Conservation (phyloP, 2,329 filamentous ascomycete genomes). For the Pseudocercospora musae region DNA sequence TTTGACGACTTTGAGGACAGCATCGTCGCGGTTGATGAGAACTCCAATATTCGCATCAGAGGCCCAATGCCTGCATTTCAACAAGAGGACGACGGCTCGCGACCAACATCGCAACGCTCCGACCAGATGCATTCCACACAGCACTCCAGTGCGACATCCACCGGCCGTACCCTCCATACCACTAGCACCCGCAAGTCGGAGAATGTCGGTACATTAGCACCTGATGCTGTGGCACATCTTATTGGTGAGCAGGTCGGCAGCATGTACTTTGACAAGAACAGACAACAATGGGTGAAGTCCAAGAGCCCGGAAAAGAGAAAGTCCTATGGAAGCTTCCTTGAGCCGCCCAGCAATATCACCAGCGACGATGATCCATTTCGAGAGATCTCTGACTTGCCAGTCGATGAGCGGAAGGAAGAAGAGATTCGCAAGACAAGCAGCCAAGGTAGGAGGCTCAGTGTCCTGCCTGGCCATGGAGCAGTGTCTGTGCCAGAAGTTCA, state of each 20-base stretch:
- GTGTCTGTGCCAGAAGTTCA: neutral
- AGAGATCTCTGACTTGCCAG: slow-evolving; percentile 89
- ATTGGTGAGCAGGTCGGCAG: slow-evolving; percentile 86
- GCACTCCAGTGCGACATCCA: slow-evolving; percentile 46
- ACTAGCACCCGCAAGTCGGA: slow-evolving; percentile 77
- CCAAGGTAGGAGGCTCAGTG: slow-evolving; percentile 14
- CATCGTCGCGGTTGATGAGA: slow-evolving; percentile 26
- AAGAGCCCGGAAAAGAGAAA: slow-evolving; percentile 41
- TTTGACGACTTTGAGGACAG: slow-evolving; percentile 6
- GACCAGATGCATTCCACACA: slow-evolving; percentile 22
- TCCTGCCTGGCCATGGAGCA: slow-evolving; percentile 2
- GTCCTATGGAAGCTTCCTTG: slow-evolving; percentile 29
- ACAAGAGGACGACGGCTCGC: slow-evolving; percentile 21
- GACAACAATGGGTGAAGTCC: slow-evolving; percentile 80
- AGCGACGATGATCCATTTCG: slow-evolving; percentile 91
- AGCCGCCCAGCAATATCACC: slow-evolving; percentile 34
- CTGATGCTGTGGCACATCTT: slow-evolving; percentile 79
- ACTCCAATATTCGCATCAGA: slow-evolving; percentile 34
- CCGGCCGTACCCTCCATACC: slow-evolving; percentile 66
- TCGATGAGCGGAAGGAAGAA: slow-evolving; percentile 73
- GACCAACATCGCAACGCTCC: slow-evolving; percentile 29
- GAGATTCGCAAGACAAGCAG: slow-evolving; percentile 23
- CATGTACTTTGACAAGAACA: slow-evolving; percentile 82
- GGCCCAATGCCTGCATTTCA: slow-evolving; percentile 21
- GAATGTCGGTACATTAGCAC: slow-evolving; percentile 74